Evolutionary conservation across 73 alveolate genomes (phyloP).

Genomic region (Symbiodinium natans): DNA sequence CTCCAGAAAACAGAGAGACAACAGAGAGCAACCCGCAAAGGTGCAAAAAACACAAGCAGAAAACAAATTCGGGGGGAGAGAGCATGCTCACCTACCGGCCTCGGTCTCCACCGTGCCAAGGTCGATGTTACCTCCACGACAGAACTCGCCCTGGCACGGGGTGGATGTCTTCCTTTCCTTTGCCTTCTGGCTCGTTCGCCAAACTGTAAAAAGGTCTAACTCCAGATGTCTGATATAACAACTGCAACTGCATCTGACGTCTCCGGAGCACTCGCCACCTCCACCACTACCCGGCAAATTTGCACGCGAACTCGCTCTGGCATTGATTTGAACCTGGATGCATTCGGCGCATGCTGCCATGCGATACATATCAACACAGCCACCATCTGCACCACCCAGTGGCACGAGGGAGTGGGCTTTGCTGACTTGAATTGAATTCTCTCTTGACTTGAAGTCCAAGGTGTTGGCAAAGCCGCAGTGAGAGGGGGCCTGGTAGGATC

Average conservation of each 20-base stretch:
- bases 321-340: conserved; percentile 47
- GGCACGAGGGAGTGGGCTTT: not conserved
- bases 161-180: not conserved
- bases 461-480: conserved; percentile 31
- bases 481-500: conserved; percentile 48
- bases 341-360: too few relatives aligned
- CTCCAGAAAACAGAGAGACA: too few relatives aligned
- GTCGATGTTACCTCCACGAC: conserved; percentile 45
- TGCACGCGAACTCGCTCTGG: conserved; percentile 77
- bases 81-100: conserved; percentile 13
- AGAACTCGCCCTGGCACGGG: not conserved
- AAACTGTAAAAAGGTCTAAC: too few relatives aligned
- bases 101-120: conserved; percentile 58
- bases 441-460: too few relatives aligned
- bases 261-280: too few relatives aligned
- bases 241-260: too few relatives aligned
- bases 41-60: too few relatives aligned
- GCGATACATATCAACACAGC: not conserved
- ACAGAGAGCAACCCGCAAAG: too few relatives aligned
- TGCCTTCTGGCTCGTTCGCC: not conserved
- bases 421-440: not conserved
- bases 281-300: conserved; percentile 60
- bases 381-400: not conserved
- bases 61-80: too few relatives aligned
- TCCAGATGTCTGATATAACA: too few relatives aligned